Evolutionary conservation across 1,284 basidiomycete species (phyloP).

Genomic region (Inonotus hispidus): DNA sequence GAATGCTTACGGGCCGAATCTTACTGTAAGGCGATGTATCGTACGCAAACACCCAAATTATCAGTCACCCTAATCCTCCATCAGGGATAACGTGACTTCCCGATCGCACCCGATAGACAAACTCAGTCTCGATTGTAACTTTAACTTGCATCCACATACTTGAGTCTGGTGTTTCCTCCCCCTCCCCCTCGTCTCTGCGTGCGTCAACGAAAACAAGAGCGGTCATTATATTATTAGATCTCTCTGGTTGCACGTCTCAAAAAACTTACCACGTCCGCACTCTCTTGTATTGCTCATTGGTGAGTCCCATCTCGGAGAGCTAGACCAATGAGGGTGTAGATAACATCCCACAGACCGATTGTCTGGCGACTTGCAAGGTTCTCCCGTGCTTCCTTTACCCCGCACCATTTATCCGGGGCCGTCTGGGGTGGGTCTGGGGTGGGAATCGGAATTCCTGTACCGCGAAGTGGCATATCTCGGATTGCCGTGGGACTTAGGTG

Average conservation of each 20-base stretch:
- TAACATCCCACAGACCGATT: background rate
- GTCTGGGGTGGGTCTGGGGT: background rate
- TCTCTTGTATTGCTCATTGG: background rate
- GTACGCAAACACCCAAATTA: no score
- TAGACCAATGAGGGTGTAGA: background rate
- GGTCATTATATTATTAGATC: no score
- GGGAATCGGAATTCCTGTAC: background rate
- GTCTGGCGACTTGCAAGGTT: background rate
- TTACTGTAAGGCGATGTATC: no score
- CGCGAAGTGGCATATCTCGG: background rate
- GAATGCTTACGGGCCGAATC: background rate
- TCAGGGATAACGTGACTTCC: background rate
- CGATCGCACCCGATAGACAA: slow-evolving; percentile 6
- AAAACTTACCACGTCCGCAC: background rate
- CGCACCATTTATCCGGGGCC: background rate
- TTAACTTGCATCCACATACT: background rate
- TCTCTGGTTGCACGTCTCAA: no score
- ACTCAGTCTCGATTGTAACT: background rate
- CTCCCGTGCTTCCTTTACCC: background rate
- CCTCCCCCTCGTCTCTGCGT: background rate
- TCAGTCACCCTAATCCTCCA: no score
- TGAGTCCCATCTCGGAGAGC: background rate
- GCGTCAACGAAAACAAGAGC: no score
- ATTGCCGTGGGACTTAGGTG: slow-evolving; percentile 1
- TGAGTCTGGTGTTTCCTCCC: background rate